Base-by-base conservation (phyloP, 768 basidiomycete species). In the Hygrocybe coccinea region DNA sequence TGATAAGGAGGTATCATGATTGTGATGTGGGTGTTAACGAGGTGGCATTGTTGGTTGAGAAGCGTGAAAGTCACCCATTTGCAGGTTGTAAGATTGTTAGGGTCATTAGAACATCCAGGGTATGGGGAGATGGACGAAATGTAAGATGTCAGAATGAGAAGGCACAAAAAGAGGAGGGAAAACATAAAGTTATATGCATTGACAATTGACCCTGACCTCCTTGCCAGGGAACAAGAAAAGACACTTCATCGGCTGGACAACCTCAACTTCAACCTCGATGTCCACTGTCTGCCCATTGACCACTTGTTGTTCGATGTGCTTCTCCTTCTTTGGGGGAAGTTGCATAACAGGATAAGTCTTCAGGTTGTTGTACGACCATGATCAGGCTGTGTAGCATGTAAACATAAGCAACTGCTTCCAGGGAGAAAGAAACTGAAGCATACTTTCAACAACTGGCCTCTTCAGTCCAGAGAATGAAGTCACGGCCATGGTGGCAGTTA, bases 301-400 rank as follows among this genome's bases (percentile, higher is more conserved):
- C 29, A 78, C 69, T 10, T 68, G 71, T 66, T 75, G 77, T 74
- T 82, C 80, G 61, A 68, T 75, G 34, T 71, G 76, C 70, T 80
- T 80, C 71, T 82, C 81, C 66, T 74, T 84, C 71, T 77, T 77
- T 43, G 74, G 70, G n/a, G 79, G 81, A 36, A 79, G 70, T 57
- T 74, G 72, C 80, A 84, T 82, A 57, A 82, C 71, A 15, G 84
- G 82, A 60, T 89, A 89, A 2, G 83, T 86, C 64, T 77, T 79
- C 17, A 86, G 67, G 59, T 85, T 85, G 62, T 87, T 86, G 62
- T 88, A 89, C 2, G 86, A 87, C 86, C 85, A 88, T 1, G 87
- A 83, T 25, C 84, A 84, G 11, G 73, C 86, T 87, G 55, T 19
- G 39, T 15, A 63, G 57, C 34, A 45, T 24, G 36, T 38, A 43